phyloP scores from a whole-genome alignment of 2,329 filamentous ascomycete genomes.

The Alternaria brassicicola region DNA sequence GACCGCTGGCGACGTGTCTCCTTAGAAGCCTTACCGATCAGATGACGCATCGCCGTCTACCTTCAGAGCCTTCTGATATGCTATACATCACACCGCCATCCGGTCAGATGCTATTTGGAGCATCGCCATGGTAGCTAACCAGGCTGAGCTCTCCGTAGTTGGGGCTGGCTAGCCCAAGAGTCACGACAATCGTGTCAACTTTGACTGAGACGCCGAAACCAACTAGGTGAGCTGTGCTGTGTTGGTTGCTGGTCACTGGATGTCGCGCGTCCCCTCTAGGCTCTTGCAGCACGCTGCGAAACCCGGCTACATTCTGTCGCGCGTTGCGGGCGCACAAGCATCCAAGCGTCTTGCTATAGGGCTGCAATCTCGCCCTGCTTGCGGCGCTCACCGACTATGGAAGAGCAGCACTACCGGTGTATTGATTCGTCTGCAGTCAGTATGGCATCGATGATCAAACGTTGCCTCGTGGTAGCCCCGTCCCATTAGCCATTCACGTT shows the following conservation, averaged over 20 bases:
- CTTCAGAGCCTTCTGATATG: neutral
- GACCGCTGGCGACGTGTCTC: conserved; percentile 27
- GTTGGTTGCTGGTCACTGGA: neutral
- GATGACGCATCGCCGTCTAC: conserved; percentile 18
- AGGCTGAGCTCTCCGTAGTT: neutral
- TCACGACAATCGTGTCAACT: neutral
- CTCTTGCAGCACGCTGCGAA: neutral
- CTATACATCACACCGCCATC: conserved; percentile 22
- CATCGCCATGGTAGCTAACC: neutral
- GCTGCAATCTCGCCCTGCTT: conserved; percentile 13
- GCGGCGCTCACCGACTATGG: conserved; percentile 18
- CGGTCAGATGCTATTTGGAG: conserved; percentile 14
- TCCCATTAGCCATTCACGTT: conserved; percentile 20
- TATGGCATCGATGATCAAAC: conserved; percentile 17
- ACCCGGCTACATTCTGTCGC: conserved; percentile 6
- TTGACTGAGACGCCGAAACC: neutral
- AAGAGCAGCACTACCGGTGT: conserved; percentile 4
- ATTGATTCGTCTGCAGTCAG: conserved; percentile 13
- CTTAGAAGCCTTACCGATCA: conserved; percentile 11
- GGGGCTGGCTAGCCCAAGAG: neutral
- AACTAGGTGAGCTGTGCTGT: neutral
- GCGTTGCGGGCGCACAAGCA: conserved; percentile 11
- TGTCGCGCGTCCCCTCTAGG: neutral
- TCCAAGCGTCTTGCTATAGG: conserved; percentile 22
- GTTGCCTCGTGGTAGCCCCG: conserved; percentile 18